Evolutionary conservation across 176 grass and related monocot genomes (phyloP).

Genomic region (Pontederia paniculata): DNA sequence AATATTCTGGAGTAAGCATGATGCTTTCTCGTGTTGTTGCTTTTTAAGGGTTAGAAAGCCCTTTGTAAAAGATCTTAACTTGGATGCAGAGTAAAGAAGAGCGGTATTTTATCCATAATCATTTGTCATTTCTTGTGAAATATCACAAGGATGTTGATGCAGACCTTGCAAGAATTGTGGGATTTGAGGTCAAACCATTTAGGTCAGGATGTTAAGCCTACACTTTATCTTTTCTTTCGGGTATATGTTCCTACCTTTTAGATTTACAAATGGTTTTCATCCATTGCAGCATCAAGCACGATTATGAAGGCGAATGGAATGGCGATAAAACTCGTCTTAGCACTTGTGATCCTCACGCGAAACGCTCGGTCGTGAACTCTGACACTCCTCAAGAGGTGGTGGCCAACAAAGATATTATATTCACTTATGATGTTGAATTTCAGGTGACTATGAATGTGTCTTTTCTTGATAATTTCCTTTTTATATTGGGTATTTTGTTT

Average conservation of each 20-base stretch:
- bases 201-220: not conserved
- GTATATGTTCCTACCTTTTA: not conserved
- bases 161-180: slow-evolving; percentile 15
- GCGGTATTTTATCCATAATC: slow-evolving; percentile 10
- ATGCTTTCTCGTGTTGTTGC: not conserved
- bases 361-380: not conserved
- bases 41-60: not conserved
- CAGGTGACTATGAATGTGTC: not conserved
- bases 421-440: slow-evolving; percentile 9
- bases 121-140: slow-evolving; percentile 12
- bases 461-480: too few relatives aligned
- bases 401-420: slow-evolving; percentile 6
- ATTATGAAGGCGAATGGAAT: slow-evolving; percentile 1
- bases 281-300: not conserved
- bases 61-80: not conserved
- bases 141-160: slow-evolving; percentile 7
- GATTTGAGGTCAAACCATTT: slow-evolving; percentile 18
- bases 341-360: slow-evolving; percentile 6
- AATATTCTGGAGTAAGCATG: slow-evolving; percentile 5
- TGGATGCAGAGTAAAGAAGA: slow-evolving; percentile 6
- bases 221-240: not conserved
- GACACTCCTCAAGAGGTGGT: not conserved
- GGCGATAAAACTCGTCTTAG: not conserved
- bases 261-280: not conserved
- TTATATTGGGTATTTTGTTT: too few relatives aligned